Conservation (phyloP, 2,329 filamentous ascomycete species). For the Nectriaceae sp. region DNA sequence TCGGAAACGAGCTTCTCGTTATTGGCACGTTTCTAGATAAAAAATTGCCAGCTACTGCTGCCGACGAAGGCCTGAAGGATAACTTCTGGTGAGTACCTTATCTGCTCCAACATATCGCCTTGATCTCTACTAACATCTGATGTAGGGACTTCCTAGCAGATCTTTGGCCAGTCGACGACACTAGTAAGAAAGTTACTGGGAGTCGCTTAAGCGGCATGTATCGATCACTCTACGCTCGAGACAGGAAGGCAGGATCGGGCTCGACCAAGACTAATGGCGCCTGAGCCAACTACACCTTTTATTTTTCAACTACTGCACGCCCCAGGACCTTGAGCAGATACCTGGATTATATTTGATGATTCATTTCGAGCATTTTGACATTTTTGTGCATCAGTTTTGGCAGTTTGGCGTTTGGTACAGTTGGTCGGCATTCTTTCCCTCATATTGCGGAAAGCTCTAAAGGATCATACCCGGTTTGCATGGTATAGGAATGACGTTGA, state of each 20-base stretch:
- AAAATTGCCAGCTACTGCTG: constrained; percentile 42
- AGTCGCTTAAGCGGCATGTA: constrained; percentile 48
- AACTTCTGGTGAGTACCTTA: constrained; percentile 52
- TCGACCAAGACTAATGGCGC: constrained; percentile 36
- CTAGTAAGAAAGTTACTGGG: constrained; percentile 46
- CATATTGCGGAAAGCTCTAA: constrained; percentile 19
- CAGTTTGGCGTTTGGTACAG: constrained; percentile 28
- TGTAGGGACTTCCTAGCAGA: constrained; percentile 47
- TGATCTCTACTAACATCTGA: constrained; percentile 19
- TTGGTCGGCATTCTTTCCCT: constrained; percentile 21
- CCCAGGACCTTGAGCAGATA: neutral
- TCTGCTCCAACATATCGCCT: neutral
- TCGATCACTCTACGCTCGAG: constrained; percentile 38
- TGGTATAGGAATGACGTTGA: constrained; percentile 27
- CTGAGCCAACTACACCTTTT: no score
- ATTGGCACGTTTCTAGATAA: constrained; percentile 64
- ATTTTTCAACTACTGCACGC: no score
- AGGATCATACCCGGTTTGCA: constrained; percentile 31
- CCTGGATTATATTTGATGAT: constrained; percentile 13
- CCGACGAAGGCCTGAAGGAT: constrained; percentile 46
- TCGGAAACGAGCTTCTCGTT: constrained; percentile 61
- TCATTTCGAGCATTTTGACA: constrained; percentile 25
- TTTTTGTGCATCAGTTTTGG: constrained; percentile 15
- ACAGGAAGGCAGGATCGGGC: constrained; percentile 31
- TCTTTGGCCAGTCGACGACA: constrained; percentile 49